These are phyloP conservation scores for Trichoderma reesei DNA, from an alignment of 495 filamentous ascomycete species.

Conservation along the genomic window DNA sequence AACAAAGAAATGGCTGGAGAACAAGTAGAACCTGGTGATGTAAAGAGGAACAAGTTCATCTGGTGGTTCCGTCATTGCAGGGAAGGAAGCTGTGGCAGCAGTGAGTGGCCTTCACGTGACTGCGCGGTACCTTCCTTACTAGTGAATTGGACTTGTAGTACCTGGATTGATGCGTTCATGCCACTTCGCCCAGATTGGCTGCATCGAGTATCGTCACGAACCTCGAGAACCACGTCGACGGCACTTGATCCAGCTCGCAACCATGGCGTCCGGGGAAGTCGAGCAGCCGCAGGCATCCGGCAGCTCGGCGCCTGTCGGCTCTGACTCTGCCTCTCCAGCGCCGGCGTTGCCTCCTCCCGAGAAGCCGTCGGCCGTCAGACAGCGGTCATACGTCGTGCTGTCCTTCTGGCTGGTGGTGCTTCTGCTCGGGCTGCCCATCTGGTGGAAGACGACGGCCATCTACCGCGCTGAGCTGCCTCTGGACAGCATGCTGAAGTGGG, in stretches of 20 bases:
- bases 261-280: not conserved
- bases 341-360: constrained; percentile 58
- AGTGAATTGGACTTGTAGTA: not conserved
- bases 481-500: constrained; percentile 83
- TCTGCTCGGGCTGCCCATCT: constrained; percentile 82
- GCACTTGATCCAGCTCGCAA: not conserved
- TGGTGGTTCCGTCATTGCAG: too few relatives aligned
- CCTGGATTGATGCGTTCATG: not conserved
- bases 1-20: not conserved
- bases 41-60: too few relatives aligned
- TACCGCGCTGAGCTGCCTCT: constrained; percentile 80
- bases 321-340: not conserved
- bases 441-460: constrained; percentile 94
- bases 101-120: not conserved
- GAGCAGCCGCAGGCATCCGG: not conserved
- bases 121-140: not conserved
- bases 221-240: too few relatives aligned
- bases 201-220: too few relatives aligned
- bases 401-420: constrained; percentile 89
- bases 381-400: constrained; percentile 62
- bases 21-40: too few relatives aligned
- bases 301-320: constrained; percentile 7
- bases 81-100: not conserved
- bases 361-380: constrained; percentile 53
- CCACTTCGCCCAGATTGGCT: not conserved